Evolutionary conservation across 2,329 filamentous ascomycete species (phyloP).

Genomic region (Sporothrix humicola): DNA sequence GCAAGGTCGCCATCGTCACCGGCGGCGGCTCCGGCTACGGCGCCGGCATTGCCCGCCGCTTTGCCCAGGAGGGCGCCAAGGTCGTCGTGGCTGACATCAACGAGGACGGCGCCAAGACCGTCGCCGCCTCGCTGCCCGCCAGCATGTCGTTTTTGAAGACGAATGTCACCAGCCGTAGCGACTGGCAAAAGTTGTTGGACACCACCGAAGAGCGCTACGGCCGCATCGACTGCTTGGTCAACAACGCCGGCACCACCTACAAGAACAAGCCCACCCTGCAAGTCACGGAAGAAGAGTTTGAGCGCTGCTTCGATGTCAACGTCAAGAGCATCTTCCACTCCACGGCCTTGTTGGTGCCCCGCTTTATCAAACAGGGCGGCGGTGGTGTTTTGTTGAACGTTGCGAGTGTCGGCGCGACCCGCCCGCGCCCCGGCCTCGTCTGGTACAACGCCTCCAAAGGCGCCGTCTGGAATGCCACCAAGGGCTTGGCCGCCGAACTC

Average conservation of each 20-base stretch:
- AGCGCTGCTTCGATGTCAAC: background rate
- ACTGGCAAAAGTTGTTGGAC: background rate
- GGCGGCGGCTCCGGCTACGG: background rate
- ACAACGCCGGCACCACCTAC: slow-evolving; percentile 8
- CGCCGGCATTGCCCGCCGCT: background rate
- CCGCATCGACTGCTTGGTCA: background rate
- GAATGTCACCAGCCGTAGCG: too few species aligned
- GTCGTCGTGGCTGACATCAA: slow-evolving; percentile 3
- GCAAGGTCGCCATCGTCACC: slow-evolving; percentile 10
- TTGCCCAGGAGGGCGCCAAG: background rate
- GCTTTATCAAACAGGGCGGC: background rate
- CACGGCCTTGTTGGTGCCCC: background rate
- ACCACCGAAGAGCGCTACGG: background rate
- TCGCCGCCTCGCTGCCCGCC: too few species aligned
- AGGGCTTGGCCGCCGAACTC: background rate
- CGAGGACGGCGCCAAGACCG: background rate
- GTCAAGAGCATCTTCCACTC: slow-evolving; percentile 11
- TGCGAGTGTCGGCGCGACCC: background rate
- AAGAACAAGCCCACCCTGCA: background rate
- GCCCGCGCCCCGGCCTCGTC: background rate
- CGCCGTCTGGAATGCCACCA: background rate
- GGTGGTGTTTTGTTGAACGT: background rate
- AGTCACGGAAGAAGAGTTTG: background rate
- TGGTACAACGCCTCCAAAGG: background rate
- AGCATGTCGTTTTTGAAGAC: too few species aligned